Evolutionary conservation across 2,329 filamentous ascomycete species (phyloP).

Genomic region (Bipolaris sorokiniana): DNA sequence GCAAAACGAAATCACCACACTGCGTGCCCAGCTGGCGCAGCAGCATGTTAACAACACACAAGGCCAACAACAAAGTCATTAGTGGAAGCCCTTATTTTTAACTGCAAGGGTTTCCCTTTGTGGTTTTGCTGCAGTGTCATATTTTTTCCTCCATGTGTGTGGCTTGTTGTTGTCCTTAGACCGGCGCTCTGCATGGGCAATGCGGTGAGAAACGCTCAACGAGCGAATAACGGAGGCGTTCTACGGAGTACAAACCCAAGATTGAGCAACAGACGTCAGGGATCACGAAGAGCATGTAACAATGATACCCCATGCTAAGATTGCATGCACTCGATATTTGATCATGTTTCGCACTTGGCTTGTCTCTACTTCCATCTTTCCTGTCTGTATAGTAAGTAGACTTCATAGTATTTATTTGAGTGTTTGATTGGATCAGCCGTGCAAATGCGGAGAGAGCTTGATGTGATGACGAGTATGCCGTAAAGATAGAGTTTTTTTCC

Average conservation of each 20-base stretch:
- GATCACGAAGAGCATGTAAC: conserved; percentile 20
- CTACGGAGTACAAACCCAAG: conserved; percentile 19
- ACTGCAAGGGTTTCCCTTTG: background rate
- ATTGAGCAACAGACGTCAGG: conserved; percentile 18
- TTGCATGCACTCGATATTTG: conserved; percentile 15
- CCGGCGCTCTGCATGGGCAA: background rate
- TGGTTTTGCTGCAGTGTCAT: background rate
- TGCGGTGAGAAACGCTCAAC: conserved; percentile 1
- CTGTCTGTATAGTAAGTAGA: conserved; percentile 16
- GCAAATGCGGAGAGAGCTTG: background rate
- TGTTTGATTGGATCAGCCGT: conserved; percentile 3
- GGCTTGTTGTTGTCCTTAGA: conserved; percentile 1
- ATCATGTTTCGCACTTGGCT: conserved; percentile 4
- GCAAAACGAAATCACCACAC: conserved; percentile 53
- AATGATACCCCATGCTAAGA: conserved; percentile 21
- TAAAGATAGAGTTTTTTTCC: background rate
- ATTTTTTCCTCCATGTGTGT: background rate
- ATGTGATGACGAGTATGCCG: background rate
- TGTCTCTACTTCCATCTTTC: conserved; percentile 2
- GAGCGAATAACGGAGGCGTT: conserved; percentile 9
- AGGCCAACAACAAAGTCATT: conserved; percentile 23
- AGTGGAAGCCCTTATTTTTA: background rate
- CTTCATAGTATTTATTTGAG: background rate
- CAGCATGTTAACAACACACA: conserved; percentile 40
- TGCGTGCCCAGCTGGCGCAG: conserved; percentile 48